A percentile compares a stretch with the other conserved stretches of the same genome.
Evolutionary conservation across 2,329 filamentous ascomycete genomes (phyloP).

Genomic region (Talaromyces sp.): DNA sequence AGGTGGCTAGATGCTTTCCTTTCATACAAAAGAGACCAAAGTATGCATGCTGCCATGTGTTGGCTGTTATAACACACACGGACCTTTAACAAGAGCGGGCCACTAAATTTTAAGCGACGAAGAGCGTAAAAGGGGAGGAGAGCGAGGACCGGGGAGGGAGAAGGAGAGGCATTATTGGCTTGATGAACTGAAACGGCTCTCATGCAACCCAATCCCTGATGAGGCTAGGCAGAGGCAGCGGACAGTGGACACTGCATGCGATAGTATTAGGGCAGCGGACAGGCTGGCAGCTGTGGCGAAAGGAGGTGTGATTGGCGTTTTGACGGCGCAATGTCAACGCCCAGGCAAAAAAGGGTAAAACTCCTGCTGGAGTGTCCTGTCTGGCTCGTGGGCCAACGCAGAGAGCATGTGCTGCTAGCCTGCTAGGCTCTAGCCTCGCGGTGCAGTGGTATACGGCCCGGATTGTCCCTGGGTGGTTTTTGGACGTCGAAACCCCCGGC

Average conservation of each 20-base stretch:
- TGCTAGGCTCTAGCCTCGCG: no score
- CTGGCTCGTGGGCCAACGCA: neutral
- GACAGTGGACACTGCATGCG: neutral
- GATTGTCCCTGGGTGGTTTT: neutral
- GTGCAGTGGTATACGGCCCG: neutral
- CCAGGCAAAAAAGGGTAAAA: neutral
- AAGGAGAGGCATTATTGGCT: neutral
- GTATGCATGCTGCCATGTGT: neutral
- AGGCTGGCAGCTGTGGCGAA: neutral
- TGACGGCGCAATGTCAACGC: neutral
- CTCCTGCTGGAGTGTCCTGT: neutral
- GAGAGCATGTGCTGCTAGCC: neutral
- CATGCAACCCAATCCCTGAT: neutral
- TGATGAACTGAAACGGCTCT: neutral
- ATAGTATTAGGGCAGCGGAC: neutral
- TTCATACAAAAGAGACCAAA: neutral
- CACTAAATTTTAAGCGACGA: neutral
- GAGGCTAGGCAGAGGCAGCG: neutral
- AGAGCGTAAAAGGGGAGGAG: neutral
- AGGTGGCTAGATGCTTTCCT: neutral
- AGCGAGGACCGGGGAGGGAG: neutral
- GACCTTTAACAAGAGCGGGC: neutral
- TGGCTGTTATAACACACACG: neutral
- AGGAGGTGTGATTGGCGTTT: conserved; percentile 6
- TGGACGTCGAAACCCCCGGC: neutral